Evolutionary conservation across 1,284 basidiomycete species (phyloP).

Genomic region (Peniophora sp.): DNA sequence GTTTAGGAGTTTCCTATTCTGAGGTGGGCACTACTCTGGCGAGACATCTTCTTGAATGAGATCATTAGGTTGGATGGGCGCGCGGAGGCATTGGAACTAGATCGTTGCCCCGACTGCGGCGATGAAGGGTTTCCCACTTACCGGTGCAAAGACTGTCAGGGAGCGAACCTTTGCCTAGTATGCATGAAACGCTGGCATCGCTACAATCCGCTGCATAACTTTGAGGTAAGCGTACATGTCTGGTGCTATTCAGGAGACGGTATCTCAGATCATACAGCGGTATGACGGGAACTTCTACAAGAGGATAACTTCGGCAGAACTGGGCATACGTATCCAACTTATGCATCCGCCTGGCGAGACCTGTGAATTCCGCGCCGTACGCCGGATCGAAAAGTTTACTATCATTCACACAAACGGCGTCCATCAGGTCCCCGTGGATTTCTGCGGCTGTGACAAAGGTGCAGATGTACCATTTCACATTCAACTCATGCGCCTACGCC

Average conservation of each 20-base stretch:
- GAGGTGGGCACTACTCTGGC: too few relatives aligned
- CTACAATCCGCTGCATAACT: not conserved
- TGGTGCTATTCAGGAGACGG: not conserved
- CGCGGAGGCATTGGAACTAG: too few relatives aligned
- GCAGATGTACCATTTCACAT: not conserved
- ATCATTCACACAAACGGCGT: conserved; percentile 4
- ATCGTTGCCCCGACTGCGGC: too few relatives aligned
- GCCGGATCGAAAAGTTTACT: not conserved
- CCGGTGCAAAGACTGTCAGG: not conserved
- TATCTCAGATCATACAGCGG: not conserved
- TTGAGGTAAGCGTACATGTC: not conserved
- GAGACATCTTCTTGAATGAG: too few relatives aligned
- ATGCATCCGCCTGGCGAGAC: not conserved
- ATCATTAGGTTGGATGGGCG: too few relatives aligned
- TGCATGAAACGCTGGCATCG: not conserved
- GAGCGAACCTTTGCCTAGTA: not conserved
- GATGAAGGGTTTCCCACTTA: too few relatives aligned
- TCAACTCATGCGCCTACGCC: conserved; percentile 1
- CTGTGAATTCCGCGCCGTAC: not conserved
- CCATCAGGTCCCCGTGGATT: conserved; percentile 1
- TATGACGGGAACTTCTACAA: not conserved
- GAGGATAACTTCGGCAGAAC: not conserved
- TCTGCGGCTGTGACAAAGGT: not conserved
- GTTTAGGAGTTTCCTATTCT: too few relatives aligned
- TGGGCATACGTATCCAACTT: not conserved